Evolutionary conservation across 169 alveolate genomes (phyloP), one percentile per base, ranked within the genome.

Genomic region (Eimeria necatrix): DNA sequence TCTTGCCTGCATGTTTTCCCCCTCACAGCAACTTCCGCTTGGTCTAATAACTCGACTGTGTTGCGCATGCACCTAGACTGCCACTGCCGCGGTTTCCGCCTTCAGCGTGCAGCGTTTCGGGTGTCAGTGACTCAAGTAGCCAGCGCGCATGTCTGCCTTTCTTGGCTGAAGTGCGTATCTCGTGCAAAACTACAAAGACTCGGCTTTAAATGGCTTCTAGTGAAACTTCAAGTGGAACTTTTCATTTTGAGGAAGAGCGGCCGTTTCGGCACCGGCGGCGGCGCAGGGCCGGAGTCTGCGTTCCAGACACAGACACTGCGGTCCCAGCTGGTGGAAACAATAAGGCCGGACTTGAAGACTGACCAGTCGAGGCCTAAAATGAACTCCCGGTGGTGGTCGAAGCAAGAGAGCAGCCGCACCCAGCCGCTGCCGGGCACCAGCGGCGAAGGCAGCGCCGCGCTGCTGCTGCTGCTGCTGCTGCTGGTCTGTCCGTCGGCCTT

Each of bases 341-440:
- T 14, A 20, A 94, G 56, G 49, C 89, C 70, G 14, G 41, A 49
- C 18, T 70, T 41, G 49, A 94, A 94, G 18, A 51, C 68, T 3
- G 84, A 61, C 96, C 96, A 94, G 68, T 94, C 96, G 7, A 94
- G 48, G 26, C 96, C 96, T 46, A 94, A 20, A 60, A 94, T 68
- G 59, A 94, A 94, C 83, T 94, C 96, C 22, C 83, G 24, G 71
- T 94, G 96, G 70, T 94, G 96, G 53, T 49, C 87, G 81, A 26
- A 84, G 71, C 78, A 41, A 12, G 59, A 68, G 14, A 14, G 56
- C 53, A 71, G 51, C 14, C 89, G 74, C 53, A 68, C 73, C 73
- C 91, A 83, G 52, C 80, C 56, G 10, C 22, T 24, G 53, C 88
- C 70, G 9, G 48, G 56, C 18, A 60, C 73, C 4, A 6, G 22